Evolutionary conservation across 1,284 basidiomycete species (phyloP).

Genomic region (Cystobasidiaceae sp.): DNA sequence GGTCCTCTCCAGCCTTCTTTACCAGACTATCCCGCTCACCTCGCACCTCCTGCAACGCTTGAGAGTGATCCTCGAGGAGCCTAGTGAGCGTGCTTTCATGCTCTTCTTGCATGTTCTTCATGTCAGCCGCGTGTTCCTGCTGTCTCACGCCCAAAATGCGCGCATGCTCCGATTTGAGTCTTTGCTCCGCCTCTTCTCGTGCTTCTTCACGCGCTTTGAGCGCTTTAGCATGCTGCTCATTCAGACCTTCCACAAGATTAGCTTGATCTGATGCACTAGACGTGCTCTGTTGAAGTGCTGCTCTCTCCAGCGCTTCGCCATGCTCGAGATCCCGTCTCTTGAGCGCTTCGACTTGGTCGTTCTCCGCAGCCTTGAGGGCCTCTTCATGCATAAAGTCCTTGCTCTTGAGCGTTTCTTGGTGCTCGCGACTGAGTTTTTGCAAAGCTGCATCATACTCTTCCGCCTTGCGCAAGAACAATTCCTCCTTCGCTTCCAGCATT

Average conservation of each 20-base stretch:
- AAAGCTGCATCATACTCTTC: constrained; percentile 59
- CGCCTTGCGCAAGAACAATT: constrained; percentile 21
- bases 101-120: constrained; percentile 1
- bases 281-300: constrained; percentile 54
- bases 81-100: constrained; percentile 16
- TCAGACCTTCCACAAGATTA: constrained; percentile 6
- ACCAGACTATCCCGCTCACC: constrained; percentile 13
- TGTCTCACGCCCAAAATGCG: not conserved
- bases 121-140: constrained; percentile 1
- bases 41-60: constrained; percentile 5
- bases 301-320: constrained; percentile 64
- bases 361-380: constrained; percentile 1
- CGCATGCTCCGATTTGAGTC: constrained; percentile 13
- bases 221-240: constrained; percentile 22
- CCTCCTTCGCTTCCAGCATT: constrained; percentile 55
- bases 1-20: not conserved
- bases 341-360: constrained; percentile 18
- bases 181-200: not conserved
- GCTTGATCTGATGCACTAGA: constrained; percentile 51
- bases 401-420: constrained; percentile 57
- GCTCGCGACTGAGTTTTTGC: constrained; percentile 63
- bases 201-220: constrained; percentile 2
- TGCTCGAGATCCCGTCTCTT: constrained; percentile 57
- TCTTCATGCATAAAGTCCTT: constrained; percentile 41
- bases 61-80: constrained; percentile 2